phyloP scores from a whole-genome alignment of 2,329 filamentous ascomycete species.

The Malbranchea zuffiana region DNA sequence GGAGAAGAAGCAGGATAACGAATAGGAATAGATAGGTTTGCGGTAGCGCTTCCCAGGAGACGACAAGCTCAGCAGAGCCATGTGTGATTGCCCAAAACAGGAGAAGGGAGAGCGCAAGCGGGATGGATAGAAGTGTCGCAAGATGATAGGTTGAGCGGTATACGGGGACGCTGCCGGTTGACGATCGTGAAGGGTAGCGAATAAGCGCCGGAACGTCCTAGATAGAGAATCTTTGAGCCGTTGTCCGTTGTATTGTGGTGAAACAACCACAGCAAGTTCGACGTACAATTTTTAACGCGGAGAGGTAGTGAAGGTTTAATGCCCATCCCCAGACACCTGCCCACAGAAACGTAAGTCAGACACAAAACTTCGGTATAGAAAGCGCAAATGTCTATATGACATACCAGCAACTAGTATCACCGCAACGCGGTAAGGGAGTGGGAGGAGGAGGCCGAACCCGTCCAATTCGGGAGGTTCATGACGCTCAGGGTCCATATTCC shows the following conservation, averaged over 20 bases:
- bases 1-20: constrained; percentile 59
- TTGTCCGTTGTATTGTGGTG: not conserved
- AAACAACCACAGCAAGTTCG: too few species aligned
- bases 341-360: not conserved
- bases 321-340: constrained; percentile 92
- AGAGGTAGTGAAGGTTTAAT: constrained; percentile 78
- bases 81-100: constrained; percentile 76
- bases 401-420: constrained; percentile 75
- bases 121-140: constrained; percentile 61
- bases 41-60: constrained; percentile 73
- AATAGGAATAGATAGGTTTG: constrained; percentile 70
- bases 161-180: constrained; percentile 59
- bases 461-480: constrained; percentile 40
- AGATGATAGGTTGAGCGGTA: constrained; percentile 79
- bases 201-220: constrained; percentile 75
- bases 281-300: constrained; percentile 60
- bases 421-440: constrained; percentile 79
- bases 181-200: constrained; percentile 67
- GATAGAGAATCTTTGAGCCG: constrained; percentile 14
- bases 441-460: constrained; percentile 75
- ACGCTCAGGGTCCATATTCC: constrained; percentile 35
- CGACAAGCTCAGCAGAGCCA: constrained; percentile 56
- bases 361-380: not conserved
- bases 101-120: constrained; percentile 60
- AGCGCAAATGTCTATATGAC: constrained; percentile 16